Conservation (phyloP, 805 yeast genomes). For the Starmerella apis region DNA sequence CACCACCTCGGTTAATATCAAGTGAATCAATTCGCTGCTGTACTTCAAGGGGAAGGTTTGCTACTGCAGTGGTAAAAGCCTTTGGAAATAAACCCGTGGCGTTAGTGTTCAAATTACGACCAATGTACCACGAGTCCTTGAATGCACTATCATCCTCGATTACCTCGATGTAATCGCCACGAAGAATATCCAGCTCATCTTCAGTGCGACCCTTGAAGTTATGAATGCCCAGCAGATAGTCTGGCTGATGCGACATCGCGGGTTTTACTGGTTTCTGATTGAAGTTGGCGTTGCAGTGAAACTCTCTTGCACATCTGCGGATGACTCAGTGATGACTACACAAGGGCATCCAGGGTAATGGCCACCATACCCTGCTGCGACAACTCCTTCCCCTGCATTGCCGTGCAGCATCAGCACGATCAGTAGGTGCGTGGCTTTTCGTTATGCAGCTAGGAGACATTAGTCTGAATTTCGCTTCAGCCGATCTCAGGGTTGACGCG, state of each 20-base stretch:
- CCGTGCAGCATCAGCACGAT: constrained; percentile 1
- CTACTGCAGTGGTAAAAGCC: constrained; percentile 50
- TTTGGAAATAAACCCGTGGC: constrained; percentile 85
- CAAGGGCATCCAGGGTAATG: not conserved
- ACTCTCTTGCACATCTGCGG: constrained; percentile 1
- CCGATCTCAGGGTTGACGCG: too few species aligned
- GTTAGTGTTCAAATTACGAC: constrained; percentile 50
- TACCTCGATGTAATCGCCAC: constrained; percentile 81
- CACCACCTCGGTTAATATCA: not conserved
- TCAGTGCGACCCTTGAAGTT: constrained; percentile 79
- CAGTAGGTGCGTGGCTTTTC: not conserved
- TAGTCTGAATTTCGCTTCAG: too few species aligned
- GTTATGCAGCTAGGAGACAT: not conserved
- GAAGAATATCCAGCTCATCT: constrained; percentile 70
- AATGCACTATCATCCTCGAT: constrained; percentile 87
- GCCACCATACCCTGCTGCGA: not conserved
- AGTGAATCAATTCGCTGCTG: constrained; percentile 1
- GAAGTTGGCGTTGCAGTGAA: constrained; percentile 8
- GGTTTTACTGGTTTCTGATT: constrained; percentile 2
- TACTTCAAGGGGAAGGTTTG: constrained; percentile 18
- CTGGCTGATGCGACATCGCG: constrained; percentile 14
- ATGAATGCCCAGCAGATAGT: constrained; percentile 52
- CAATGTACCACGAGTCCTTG: constrained; percentile 92
- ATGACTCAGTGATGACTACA: not conserved
- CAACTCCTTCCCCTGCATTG: constrained; percentile 3